Percentiles rank a stretch among this genome's conserved stretches.
phyloP scores from a whole-genome alignment of 257 asterid genomes.

The Solanum lignicaule region DNA sequence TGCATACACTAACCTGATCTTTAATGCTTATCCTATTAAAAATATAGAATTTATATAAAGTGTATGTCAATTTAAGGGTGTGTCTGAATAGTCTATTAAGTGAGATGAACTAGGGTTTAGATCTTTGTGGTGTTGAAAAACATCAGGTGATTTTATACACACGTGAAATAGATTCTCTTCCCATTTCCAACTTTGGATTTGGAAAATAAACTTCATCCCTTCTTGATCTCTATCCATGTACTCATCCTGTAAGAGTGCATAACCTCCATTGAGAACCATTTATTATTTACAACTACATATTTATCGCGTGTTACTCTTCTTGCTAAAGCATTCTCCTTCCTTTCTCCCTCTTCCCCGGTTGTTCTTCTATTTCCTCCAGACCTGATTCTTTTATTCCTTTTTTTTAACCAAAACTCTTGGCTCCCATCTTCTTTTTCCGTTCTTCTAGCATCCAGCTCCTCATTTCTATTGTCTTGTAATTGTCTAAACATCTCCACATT shows the following conservation, averaged over 20 bases:
- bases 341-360: neutral
- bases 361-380: neutral
- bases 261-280: neutral
- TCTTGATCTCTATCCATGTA: neutral
- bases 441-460: neutral
- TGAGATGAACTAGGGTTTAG: neutral
- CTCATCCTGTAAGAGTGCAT: neutral
- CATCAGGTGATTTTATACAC: neutral
- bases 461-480: neutral
- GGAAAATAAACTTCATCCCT: neutral
- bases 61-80: neutral
- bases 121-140: neutral
- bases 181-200: neutral
- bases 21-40: neutral
- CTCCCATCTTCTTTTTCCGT: neutral
- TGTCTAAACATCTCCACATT: neutral
- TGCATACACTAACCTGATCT: neutral
- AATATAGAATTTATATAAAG: neutral
- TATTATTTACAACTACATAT: neutral
- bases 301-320: neutral
- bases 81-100: neutral
- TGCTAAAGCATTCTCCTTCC: neutral
- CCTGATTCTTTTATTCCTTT: neutral
- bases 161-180: neutral
- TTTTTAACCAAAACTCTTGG: neutral